Evolutionary conservation across 2,329 filamentous ascomycete genomes (phyloP).

Genomic region (Sclerotinia sclerotiorum): DNA sequence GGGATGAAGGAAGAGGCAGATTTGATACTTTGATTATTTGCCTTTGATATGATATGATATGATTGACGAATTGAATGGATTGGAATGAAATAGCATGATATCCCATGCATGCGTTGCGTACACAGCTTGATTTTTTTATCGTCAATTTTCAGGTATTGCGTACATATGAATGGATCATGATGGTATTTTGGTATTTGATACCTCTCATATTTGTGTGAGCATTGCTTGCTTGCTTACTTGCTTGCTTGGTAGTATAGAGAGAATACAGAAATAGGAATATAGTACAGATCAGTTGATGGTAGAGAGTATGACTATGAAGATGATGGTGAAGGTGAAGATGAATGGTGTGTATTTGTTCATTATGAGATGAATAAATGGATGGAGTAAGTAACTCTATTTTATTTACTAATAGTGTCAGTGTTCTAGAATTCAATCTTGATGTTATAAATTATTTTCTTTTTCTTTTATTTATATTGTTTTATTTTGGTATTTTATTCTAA

Average conservation of each 20-base stretch:
- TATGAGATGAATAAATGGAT: too few relatives aligned
- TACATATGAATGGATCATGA: constrained; percentile 2
- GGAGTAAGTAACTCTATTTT: too few relatives aligned
- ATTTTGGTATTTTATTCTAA: too few relatives aligned
- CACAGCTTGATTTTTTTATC: not conserved
- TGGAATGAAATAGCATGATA: constrained; percentile 14
- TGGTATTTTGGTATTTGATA: not conserved
- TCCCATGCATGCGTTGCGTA: constrained; percentile 5
- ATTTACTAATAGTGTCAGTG: too few relatives aligned
- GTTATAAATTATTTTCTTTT: too few relatives aligned
- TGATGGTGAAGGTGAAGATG: not conserved
- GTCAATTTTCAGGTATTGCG: not conserved
- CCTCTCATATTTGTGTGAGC: not conserved
- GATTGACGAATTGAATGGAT: constrained; percentile 9
- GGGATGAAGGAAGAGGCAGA: not conserved
- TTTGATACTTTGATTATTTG: not conserved
- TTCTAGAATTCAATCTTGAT: too few relatives aligned
- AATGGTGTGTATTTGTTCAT: too few relatives aligned
- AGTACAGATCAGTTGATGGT: not conserved
- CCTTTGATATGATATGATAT: constrained; percentile 3
- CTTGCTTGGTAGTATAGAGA: constrained; percentile 11
- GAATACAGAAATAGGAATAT: not conserved
- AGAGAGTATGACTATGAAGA: not conserved
- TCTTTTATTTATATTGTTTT: too few relatives aligned
- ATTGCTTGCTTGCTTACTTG: not conserved